Evolutionary conservation across 805 yeast species (phyloP).

Genomic region (Metschnikowia borealis): DNA sequence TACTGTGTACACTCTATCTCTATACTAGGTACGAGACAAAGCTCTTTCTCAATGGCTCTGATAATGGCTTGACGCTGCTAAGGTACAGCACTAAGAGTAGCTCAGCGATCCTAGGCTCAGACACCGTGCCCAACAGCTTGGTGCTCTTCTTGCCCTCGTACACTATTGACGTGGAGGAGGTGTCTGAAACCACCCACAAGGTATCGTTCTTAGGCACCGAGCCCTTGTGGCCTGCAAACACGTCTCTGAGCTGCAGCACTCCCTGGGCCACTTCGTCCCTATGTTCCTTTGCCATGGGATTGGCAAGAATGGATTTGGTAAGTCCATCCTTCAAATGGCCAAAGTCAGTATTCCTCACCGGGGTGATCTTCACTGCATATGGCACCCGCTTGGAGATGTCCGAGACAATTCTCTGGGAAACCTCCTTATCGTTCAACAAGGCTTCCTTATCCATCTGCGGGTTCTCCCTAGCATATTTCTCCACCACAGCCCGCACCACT

Average conservation of each 20-base stretch:
- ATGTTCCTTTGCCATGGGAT: conserved; percentile 51
- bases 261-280: conserved; percentile 50
- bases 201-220: conserved; percentile 74
- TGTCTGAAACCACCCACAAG: conserved; percentile 45
- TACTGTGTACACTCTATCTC: not conserved
- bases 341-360: conserved; percentile 88
- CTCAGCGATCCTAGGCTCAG: conserved; percentile 58
- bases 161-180: conserved; percentile 5
- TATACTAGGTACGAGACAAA: conserved; percentile 22
- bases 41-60: conserved; percentile 48
- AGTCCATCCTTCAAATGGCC: conserved; percentile 87
- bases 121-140: conserved; percentile 52
- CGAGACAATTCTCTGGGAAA: conserved; percentile 51
- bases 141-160: conserved; percentile 15
- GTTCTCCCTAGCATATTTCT: conserved; percentile 6
- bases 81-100: conserved; percentile 74
- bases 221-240: conserved; percentile 57
- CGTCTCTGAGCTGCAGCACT: conserved; percentile 58
- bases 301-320: conserved; percentile 70
- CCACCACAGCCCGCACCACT: conserved; percentile 9
- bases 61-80: conserved; percentile 63
- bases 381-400: conserved; percentile 56
- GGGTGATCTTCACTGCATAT: conserved; percentile 72
- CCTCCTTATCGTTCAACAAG: conserved; percentile 45
- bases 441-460: conserved; percentile 5